A percentile compares a stretch with the other conserved stretches of the same genome.
phyloP scores from a whole-genome alignment of 148 eudicot genomes.

The Vaccinium corymbosum region DNA sequence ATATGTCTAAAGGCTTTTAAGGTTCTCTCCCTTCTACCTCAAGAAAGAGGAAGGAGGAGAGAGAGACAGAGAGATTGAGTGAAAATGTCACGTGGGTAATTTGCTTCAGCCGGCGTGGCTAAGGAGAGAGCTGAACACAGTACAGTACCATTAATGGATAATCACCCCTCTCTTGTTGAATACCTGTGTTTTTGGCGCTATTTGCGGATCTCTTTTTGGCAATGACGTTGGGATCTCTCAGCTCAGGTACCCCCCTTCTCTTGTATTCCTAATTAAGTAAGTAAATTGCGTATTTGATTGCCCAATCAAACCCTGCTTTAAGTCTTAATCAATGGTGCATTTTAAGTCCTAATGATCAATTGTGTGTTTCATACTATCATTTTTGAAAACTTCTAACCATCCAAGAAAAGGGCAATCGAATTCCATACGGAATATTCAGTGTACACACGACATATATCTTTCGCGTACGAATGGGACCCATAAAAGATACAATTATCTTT shows the following conservation, averaged over 20 bases:
- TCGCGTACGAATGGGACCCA: too few relatives aligned
- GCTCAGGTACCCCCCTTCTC: not conserved
- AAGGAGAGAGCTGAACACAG: slow-evolving; percentile 41
- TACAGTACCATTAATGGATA: slow-evolving; percentile 30
- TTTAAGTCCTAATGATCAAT: too few relatives aligned
- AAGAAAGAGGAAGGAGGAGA: too few relatives aligned
- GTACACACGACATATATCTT: too few relatives aligned
- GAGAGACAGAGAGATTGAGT: not conserved
- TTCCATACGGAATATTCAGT: too few relatives aligned
- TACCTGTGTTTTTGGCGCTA: slow-evolving; percentile 52
- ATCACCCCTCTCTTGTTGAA: slow-evolving; percentile 47
- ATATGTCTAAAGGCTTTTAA: too few relatives aligned
- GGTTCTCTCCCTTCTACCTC: too few relatives aligned
- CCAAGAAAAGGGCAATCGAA: too few relatives aligned
- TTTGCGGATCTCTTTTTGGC: slow-evolving; percentile 58
- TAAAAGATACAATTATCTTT: too few relatives aligned
- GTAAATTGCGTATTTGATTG: not conserved
- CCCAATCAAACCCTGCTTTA: not conserved
- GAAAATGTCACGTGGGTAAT: slow-evolving; percentile 42
- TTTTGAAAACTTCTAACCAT: too few relatives aligned
- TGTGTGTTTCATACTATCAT: too few relatives aligned
- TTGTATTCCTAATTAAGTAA: not conserved
- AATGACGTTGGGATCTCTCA: slow-evolving; percentile 52
- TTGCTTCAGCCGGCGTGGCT: slow-evolving; percentile 28
- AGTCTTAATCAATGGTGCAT: too few relatives aligned